Base-by-base conservation (phyloP, 345 rosid genomes). In the Pseudoturritis turrita region DNA sequence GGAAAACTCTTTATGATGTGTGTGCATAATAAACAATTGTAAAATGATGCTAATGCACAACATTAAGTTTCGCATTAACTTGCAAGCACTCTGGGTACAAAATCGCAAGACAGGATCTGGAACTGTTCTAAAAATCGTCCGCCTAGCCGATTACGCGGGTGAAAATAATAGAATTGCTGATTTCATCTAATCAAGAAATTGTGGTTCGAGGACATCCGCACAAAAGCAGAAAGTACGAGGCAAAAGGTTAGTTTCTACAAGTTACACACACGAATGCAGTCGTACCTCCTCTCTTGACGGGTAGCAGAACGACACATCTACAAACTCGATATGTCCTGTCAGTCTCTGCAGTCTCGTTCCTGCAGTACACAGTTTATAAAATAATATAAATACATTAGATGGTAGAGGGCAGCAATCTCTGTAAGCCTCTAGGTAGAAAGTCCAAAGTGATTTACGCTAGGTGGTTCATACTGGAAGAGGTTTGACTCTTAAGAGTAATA, bases 271-370 rank as follows among this genome's bases (percentile, higher is more conserved):
- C 18, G 62, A 73, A 35, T 31, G 46, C 63, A 82, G 68, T 41
- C 67, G 55, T 83, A 89, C 96, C 83, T 51, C 83, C 53, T 43
- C 77, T 78, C 98, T 83, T 50, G 92, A 83, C 62, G 90, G 78
- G 79, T 92, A 92, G 76, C 62, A 62, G 66, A 92, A 92, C 28
- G 90, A 84, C n/a, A 88, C 82, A 75, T 89, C 65, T 41, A 74
- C 77, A 40, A 92, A 89, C 63, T 89, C 87, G 21, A 92, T 70
- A 53, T 59, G 81, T 50, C 96, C 96, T 68, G 72, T 65, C 75
- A 86, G 78, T 82, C 78, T 81, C 57, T 83, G 90, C 75, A 89
- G 68, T 57, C 76, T 83, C 55, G 47, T 76, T 46, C 93, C 97
- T 91, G 82, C 40, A 78, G 23, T 71, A 28, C 57, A 72, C 57